A percentile compares a stretch with the other conserved stretches of the same genome.
Conservation (phyloP, 2,329 filamentous ascomycete species). For the Exserohilum rostratum region DNA sequence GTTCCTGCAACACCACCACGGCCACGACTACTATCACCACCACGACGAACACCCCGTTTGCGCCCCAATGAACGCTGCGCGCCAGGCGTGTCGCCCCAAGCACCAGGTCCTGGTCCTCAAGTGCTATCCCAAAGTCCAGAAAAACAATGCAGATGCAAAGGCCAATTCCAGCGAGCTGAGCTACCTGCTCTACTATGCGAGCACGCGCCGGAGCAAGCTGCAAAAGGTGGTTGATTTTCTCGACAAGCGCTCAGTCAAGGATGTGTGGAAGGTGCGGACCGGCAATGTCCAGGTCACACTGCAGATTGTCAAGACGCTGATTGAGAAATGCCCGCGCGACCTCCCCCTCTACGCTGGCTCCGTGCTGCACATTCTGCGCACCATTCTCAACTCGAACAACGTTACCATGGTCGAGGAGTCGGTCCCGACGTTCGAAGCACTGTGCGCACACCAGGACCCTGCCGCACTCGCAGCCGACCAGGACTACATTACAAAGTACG, state of each 20-base stretch:
- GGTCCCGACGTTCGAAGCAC: conserved; percentile 81
- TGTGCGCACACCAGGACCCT: conserved; percentile 87
- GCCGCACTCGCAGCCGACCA: conserved; percentile 85
- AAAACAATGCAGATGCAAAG: conserved; percentile 85
- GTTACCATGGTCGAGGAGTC: conserved; percentile 93
- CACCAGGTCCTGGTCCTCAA: conserved; percentile 96
- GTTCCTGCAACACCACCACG: conserved; percentile 3
- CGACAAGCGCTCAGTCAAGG: conserved; percentile 89
- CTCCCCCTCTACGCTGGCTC: conserved; percentile 85
- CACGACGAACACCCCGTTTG: not conserved
- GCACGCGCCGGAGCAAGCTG: conserved; percentile 90
- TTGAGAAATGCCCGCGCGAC: conserved; percentile 91
- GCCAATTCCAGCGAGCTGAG: conserved; percentile 96
- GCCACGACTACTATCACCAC: too few relatives aligned
- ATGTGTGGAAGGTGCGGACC: conserved; percentile 87
- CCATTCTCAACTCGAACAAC: conserved; percentile 82
- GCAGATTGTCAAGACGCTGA: conserved; percentile 86
- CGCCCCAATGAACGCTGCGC: conserved; percentile 60
- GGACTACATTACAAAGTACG: conserved; percentile 80
- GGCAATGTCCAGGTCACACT: conserved; percentile 95
- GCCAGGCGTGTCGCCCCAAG: conserved; percentile 78
- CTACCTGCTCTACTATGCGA: conserved; percentile 96
- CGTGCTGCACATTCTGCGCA: conserved; percentile 82
- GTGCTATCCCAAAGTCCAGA: conserved; percentile 92
- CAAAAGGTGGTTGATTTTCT: conserved; percentile 95